Evolutionary conservation across 2,329 filamentous ascomycete genomes (phyloP), one percentile per base, ranked within the genome.

Genomic region (Lasiodiplodia gonubiensis): DNA sequence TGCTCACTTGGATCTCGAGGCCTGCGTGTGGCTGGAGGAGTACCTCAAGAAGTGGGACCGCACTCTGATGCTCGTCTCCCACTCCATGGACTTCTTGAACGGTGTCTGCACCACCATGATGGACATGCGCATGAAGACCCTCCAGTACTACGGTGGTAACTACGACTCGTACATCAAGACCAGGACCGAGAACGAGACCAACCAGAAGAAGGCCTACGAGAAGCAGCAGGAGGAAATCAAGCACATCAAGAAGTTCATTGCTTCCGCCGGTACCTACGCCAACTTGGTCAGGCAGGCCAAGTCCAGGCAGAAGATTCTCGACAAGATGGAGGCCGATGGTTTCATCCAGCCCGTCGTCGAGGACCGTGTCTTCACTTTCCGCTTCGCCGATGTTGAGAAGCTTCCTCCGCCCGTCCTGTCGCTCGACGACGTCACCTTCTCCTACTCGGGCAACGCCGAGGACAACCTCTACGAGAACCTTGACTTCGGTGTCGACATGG

Each of bases 181-280:
- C 64, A 89, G 94, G 70, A 83, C 87, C 66, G 95, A 99, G 83
- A 91, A 97, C 82, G 95, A 99, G 84, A 90, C 90, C 81, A 99
- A 99, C 86, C 95, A 99, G 86, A 93, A 92, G 89, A 99, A 98
- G 87, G 95, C 95, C 71, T 99, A 99, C 86, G 86, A 92, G 81
- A 99, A 99, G 87, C 95, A 99, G 81, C 95, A 99, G 80, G 95
- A 99, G 70, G 95, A 99, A 86, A 99, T 99, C 80, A 88, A 89
- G 74, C 96, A 99, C 86, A 99, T 99, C 87, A 98, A 99, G 87
- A 97, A 98, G 85, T 99, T 99, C 87, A 99, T 99, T 80, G 95
- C 96, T 77, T 97, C 94, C 70, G 95, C 95, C 68, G 95, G 96
- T 94, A 99, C 95, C 69, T 99, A 99, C 78, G 95, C 96, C 88